Conservation (phyloP, 2,329 filamentous ascomycete species). For the Cladobotryum protrusum region DNA sequence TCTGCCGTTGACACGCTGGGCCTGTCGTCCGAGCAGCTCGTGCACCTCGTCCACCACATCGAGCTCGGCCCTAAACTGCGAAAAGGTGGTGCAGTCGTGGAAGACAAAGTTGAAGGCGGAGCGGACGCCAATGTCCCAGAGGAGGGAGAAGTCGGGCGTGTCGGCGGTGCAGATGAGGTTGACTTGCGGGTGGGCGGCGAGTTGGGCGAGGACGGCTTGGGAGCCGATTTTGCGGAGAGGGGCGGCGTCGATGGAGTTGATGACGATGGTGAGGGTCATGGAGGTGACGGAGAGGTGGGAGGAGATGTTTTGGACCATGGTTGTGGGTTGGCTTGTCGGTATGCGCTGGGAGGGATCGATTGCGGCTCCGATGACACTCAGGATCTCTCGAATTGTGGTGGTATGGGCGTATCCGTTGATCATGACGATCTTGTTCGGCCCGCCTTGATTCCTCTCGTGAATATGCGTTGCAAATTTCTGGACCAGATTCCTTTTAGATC, state of each 20-base stretch:
- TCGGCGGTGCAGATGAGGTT: conserved; percentile 76
- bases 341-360: conserved; percentile 46
- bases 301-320: conserved; percentile 63
- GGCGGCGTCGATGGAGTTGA: conserved; percentile 82
- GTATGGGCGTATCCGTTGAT: conserved; percentile 77
- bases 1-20: conserved; percentile 74
- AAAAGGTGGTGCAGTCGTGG: conserved; percentile 91
- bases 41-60: conserved; percentile 89
- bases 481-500: conserved; percentile 74
- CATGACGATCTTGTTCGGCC: conserved; percentile 56
- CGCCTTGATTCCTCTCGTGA: conserved; percentile 25
- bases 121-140: conserved; percentile 85
- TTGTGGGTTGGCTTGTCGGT: conserved; percentile 56
- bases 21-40: conserved; percentile 73
- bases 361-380: conserved; percentile 61
- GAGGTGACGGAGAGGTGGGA: conserved; percentile 45
- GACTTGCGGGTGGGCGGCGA: conserved; percentile 68
- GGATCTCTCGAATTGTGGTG: conserved; percentile 61
- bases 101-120: conserved; percentile 81
- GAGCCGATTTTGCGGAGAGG: conserved; percentile 64
- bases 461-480: conserved; percentile 70
- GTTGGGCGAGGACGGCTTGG: conserved; percentile 67
- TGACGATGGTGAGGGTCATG: conserved; percentile 56
- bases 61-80: conserved; percentile 63
- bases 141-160: conserved; percentile 75